Base-by-base conservation (phyloP, 2,329 filamentous ascomycete genomes). In the Diaporthe aspalathi region DNA sequence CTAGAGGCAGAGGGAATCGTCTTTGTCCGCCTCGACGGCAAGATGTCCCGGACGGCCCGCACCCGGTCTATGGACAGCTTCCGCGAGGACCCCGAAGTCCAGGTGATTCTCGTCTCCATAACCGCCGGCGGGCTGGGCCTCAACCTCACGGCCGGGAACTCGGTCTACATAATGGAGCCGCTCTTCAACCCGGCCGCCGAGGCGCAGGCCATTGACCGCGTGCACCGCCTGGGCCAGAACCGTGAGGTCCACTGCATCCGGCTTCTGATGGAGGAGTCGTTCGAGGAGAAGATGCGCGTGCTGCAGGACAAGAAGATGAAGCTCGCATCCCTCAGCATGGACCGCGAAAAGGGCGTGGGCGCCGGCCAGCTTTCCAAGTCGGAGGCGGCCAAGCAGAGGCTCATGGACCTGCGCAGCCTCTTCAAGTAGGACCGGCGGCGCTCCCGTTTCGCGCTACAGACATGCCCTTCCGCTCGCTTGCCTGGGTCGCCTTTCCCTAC, bases 101-200 rank as follows among this genome's bases (percentile, higher is more conserved):
- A 91, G 40, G 91, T 97, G 67, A 94, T 98, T 65, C 88, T 98
- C 12, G 94, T 97, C 17, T 97, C 94, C 12, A 97, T 98, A 81
- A 94, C 92, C 78, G 95, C 95, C 0, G 96, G 95, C 74, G 95
- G 96, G 22, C 88, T 98, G 20, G 95, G 95, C 17, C 90, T 98
- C 49, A 98, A 98, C 78, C 84, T 98, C 68, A 98, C 95, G 0
- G 87, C 93, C 0, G 95, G 92, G 40, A 96, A 91, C 79, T 92
- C 89, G 69, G 95, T 97, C 17, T 98, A 96, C 80, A 93, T 98
- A 77, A 98, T 99, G 95, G 96, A 99, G 80, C 96, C 96, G 6
- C 95, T 98, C 79, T 99, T 95, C 84, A 99, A 99, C 78, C 96
- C 96, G 0, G 95, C 94, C 0, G 94, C 95, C 0, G 95, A 99